phyloP scores from a whole-genome alignment of 352 stramenopile species.

The Pythium grandisporangium region DNA sequence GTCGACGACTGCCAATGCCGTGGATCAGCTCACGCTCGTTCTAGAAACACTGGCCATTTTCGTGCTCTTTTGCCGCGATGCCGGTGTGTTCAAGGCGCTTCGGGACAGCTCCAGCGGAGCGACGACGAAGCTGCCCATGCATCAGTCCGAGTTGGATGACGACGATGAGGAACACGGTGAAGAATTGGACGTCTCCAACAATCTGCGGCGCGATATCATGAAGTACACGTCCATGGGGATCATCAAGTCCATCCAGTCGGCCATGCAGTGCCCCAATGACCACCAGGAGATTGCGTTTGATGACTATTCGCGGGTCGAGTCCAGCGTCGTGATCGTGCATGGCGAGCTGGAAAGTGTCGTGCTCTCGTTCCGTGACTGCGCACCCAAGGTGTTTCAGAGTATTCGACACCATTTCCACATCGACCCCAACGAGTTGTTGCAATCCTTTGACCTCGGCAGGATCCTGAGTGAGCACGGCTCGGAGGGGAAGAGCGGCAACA shows the following conservation, averaged over 20 bases:
- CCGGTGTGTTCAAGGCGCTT: conserved; percentile 41
- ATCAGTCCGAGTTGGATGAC: background rate
- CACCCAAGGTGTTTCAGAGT: conserved; percentile 68
- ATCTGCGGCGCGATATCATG: conserved; percentile 79
- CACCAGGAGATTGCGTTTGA: conserved; percentile 32
- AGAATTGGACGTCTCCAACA: conserved; percentile 66
- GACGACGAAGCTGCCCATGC: conserved; percentile 21
- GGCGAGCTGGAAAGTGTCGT: conserved; percentile 36
- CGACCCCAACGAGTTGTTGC: conserved; percentile 50
- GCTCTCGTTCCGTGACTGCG: conserved; percentile 67
- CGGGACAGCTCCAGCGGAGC: conserved; percentile 15
- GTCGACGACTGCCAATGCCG: conserved; percentile 34
- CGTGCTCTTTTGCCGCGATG: conserved; percentile 66
- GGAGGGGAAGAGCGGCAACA: conserved; percentile 80
- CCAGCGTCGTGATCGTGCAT: conserved; percentile 66
- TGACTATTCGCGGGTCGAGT: conserved; percentile 64
- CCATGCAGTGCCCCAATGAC: conserved; percentile 22
- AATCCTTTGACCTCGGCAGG: conserved; percentile 62
- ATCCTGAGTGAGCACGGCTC: conserved; percentile 75
- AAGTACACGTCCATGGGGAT: conserved; percentile 83
- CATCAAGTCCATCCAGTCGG: conserved; percentile 56
- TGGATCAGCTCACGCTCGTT: conserved; percentile 70
- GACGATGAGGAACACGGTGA: conserved; percentile 9
- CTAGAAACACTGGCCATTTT: conserved; percentile 62
- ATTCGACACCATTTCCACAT: conserved; percentile 74